Conservation (phyloP, 495 filamentous ascomycete species). For the Hypoxylon lenormandii region DNA sequence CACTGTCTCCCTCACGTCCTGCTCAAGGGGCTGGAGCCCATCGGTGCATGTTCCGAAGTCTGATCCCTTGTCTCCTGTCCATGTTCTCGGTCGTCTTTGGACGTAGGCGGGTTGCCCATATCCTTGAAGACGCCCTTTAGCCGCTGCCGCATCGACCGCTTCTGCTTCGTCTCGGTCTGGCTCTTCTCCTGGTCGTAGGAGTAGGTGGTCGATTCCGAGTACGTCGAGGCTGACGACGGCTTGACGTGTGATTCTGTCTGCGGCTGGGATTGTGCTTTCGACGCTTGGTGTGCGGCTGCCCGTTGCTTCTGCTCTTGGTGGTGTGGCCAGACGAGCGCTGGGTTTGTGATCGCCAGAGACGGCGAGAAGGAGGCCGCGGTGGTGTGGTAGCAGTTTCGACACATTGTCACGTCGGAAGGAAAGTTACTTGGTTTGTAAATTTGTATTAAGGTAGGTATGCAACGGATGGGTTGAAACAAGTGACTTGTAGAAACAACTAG, state of each 20-base stretch:
- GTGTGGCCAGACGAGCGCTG: conserved; percentile 37
- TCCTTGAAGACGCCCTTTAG: conserved; percentile 34
- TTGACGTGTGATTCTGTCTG: conserved; percentile 20
- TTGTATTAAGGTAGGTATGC: background rate
- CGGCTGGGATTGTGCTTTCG: background rate
- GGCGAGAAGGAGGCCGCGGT: conserved; percentile 32
- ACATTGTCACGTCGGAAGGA: conserved; percentile 29
- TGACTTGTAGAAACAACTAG: background rate
- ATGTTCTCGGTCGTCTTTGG: conserved; percentile 8
- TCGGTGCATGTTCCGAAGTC: conserved; percentile 10
- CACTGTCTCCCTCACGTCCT: conserved; percentile 6
- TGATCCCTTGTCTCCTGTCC: conserved; percentile 10
- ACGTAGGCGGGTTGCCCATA: conserved; percentile 19
- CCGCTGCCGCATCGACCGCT: conserved; percentile 38
- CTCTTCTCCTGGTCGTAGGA: conserved; percentile 40
- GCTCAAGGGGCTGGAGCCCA: conserved; percentile 26
- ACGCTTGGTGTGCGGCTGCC: background rate
- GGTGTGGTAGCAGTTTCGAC: conserved; percentile 23
- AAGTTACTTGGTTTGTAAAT: conserved; percentile 1
- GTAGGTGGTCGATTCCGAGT: conserved; percentile 40
- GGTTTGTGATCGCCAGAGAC: conserved; percentile 45
- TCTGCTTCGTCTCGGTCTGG: conserved; percentile 21
- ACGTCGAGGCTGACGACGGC: conserved; percentile 41
- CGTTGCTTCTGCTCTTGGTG: conserved; percentile 41
- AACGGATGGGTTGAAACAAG: background rate